phyloP scores from a whole-genome alignment of 257 asterid genomes.

The Eucommia ulmoides region DNA sequence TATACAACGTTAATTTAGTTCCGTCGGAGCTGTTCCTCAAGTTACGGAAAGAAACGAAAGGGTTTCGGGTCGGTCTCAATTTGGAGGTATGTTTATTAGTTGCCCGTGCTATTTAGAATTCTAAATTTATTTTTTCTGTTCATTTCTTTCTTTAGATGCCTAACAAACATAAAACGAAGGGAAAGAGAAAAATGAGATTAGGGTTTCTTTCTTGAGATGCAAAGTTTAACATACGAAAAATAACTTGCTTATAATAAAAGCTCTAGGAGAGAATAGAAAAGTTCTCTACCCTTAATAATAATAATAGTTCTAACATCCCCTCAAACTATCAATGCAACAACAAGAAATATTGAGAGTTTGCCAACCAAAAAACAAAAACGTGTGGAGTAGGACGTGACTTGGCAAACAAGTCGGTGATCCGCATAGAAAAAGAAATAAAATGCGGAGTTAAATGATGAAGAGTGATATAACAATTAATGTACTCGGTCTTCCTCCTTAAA shows the following conservation, averaged over 20 bases:
- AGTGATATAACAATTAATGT: too few species aligned
- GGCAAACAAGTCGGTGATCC: too few species aligned
- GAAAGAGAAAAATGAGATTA: neutral
- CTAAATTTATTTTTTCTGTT: neutral
- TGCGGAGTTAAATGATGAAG: too few species aligned
- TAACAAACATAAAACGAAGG: neutral
- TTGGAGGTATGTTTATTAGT: conserved; percentile 43
- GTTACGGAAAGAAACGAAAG: conserved; percentile 70
- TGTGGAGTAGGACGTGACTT: too few species aligned
- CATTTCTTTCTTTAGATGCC: neutral
- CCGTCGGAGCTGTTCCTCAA: conserved; percentile 77
- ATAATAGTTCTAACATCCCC: too few species aligned
- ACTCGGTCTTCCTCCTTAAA: too few species aligned
- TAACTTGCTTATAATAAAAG: neutral
- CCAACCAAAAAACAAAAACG: too few species aligned
- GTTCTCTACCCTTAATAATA: too few species aligned
- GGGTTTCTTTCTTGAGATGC: neutral
- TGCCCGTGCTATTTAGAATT: neutral
- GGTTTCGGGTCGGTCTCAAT: conserved; percentile 74
- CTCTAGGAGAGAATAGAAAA: neutral
- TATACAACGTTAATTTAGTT: conserved; percentile 74
- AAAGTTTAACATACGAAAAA: neutral
- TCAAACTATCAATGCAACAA: too few species aligned
- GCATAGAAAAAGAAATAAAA: too few species aligned
- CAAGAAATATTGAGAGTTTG: too few species aligned